Base-by-base conservation (phyloP, 306 rosid species). In the Cucumis hystrix region DNA sequence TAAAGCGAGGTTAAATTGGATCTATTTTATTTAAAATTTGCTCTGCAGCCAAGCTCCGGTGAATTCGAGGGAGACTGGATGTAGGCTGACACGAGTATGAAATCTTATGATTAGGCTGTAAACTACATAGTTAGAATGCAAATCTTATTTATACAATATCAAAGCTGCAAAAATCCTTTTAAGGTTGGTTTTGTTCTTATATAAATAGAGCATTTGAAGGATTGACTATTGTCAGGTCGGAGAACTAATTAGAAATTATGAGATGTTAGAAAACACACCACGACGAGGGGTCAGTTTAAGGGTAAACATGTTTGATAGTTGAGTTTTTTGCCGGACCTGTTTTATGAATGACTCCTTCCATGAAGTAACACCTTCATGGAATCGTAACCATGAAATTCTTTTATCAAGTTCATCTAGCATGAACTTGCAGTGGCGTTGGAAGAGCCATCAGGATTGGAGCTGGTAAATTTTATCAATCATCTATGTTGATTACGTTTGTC, bases 1-100 rank as follows among this genome's bases (percentile, higher is more conserved):
- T 96, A 52, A 96, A 96, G 83, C 90, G 90, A 77, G 98, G 98
- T 76, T 96, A 89, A 23, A 86, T 28, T 17, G 61, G 28, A 8
- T 23, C 11, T 71, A 7, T 47, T 71, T 71, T 23, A 15, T 71
- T 47, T 13, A 71, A 47, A 71, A 40, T 67, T 60, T 73, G 64
- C 58, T 14, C 17, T 51, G 74, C 80, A 37, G 69, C 63, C 45
- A 30, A 49, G 74, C 75, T 12, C 59, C 49, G 77, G 33, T 8
- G 76, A 43, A 41, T 78, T 66, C 74, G 40, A 1, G 70, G 25
- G 57, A 75, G 83, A 40, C 56, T 70, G 77, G 72, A 25, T 62
- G 84, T 77, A 59, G 75, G 83, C 79, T 77, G 81, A 61, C 83
- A 79, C 35, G 40, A 81, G 79, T 80, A 74, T 54, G 83, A 47